These are phyloP conservation scores for Aspergillus cavernicola DNA, from an alignment of 495 filamentous ascomycete species.

Conservation along the genomic window DNA sequence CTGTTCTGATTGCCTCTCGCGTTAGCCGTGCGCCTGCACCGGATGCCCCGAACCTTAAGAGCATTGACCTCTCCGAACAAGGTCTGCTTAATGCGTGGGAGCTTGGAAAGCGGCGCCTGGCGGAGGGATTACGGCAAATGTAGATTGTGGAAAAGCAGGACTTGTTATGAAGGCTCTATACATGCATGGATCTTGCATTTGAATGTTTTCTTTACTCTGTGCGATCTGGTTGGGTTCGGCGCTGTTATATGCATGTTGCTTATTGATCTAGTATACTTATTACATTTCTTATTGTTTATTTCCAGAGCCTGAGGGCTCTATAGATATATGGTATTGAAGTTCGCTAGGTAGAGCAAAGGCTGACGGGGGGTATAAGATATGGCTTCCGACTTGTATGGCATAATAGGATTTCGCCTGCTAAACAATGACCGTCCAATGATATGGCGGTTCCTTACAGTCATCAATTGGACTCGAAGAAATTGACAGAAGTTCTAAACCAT, in stretches of 20 bases:
- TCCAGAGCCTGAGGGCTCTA: conserved; percentile 18
- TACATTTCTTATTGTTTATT: conserved; percentile 14
- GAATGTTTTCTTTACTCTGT: conserved; percentile 18
- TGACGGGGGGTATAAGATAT: no score
- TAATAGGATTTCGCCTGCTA: background rate
- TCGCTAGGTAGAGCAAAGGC: background rate
- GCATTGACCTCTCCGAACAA: conserved; percentile 93
- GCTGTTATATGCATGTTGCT: conserved; percentile 30
- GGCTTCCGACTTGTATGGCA: no score
- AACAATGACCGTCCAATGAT: background rate
- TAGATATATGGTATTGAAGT: conserved; percentile 23
- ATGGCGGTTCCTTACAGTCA: background rate
- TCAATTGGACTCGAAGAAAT: background rate
- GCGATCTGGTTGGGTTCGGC: conserved; percentile 44
- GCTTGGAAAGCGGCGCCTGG: conserved; percentile 87
- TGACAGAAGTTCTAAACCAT: background rate
- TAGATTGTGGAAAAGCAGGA: conserved; percentile 18
- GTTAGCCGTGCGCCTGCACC: conserved; percentile 90
- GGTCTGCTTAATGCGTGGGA: conserved; percentile 93
- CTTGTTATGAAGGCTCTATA: conserved; percentile 8
- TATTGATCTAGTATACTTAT: conserved; percentile 15
- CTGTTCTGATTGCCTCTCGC: conserved; percentile 81
- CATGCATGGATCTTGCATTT: conserved; percentile 27
- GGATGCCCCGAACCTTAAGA: conserved; percentile 82
- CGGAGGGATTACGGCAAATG: conserved; percentile 83